Conservation (phyloP, 2,329 filamentous ascomycete genomes). For the Pseudogymnoascus sp. region DNA sequence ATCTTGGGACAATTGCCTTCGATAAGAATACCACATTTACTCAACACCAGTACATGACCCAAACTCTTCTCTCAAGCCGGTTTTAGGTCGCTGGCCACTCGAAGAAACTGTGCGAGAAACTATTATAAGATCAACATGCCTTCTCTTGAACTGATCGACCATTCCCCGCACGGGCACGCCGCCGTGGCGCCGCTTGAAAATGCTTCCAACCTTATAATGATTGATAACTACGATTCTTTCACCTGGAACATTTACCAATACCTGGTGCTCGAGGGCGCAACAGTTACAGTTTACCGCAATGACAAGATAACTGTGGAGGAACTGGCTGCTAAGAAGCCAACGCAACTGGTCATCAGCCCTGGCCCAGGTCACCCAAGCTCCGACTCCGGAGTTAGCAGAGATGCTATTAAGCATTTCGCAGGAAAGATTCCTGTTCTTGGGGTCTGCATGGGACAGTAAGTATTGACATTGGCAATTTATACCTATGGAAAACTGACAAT, state of each 20-base stretch:
- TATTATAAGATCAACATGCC: slow-evolving; percentile 32
- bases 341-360: slow-evolving; percentile 89
- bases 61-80: not conserved
- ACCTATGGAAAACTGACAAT: slow-evolving; percentile 12
- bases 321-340: slow-evolving; percentile 75
- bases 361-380: slow-evolving; percentile 87
- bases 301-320: slow-evolving; percentile 84
- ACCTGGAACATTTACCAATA: slow-evolving; percentile 99
- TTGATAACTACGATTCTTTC: slow-evolving; percentile 99
- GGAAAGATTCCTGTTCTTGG: slow-evolving; percentile 93
- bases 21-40: not conserved
- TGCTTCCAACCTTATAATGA: slow-evolving; percentile 85
- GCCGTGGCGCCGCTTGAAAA: slow-evolving; percentile 66
- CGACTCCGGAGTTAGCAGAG: slow-evolving; percentile 89
- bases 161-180: slow-evolving; percentile 80
- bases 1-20: not conserved
- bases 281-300: slow-evolving; percentile 83
- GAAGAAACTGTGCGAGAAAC: not conserved
- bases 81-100: not conserved
- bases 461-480: slow-evolving; percentile 20
- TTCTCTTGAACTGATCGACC: slow-evolving; percentile 55
- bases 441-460: slow-evolving; percentile 96
- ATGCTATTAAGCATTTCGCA: slow-evolving; percentile 82
- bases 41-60: slow-evolving; percentile 3
- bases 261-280: slow-evolving; percentile 89